Percentiles rank a stretch among this genome's conserved stretches.
phyloP scores from a whole-genome alignment of 192 early-diverging fungal genomes.

The Dimargaris verticillata region DNA sequence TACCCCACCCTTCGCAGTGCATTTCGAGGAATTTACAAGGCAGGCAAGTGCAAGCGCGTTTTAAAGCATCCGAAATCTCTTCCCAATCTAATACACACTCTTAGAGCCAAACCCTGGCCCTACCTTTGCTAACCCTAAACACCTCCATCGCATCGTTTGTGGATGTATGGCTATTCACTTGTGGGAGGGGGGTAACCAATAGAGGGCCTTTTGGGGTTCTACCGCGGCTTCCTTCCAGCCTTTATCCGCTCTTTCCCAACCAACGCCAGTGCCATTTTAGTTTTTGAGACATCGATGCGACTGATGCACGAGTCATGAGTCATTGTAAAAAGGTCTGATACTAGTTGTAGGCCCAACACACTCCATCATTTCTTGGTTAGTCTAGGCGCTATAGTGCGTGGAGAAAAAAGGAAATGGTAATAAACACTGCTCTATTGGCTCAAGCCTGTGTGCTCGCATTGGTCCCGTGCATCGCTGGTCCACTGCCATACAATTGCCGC shows the following conservation, averaged over 20 bases:
- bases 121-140: background rate
- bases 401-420: too few species aligned
- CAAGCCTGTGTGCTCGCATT: too few species aligned
- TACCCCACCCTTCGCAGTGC: constrained; percentile 41
- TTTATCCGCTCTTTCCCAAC: constrained; percentile 88
- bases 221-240: constrained; percentile 76
- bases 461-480: too few species aligned
- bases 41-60: constrained; percentile 15
- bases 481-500: too few species aligned
- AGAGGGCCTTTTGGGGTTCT: constrained; percentile 73
- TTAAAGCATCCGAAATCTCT: too few species aligned
- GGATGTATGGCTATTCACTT: constrained; percentile 21
- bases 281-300: constrained; percentile 61
- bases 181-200: constrained; percentile 19
- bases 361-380: too few species aligned
- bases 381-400: too few species aligned
- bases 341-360: too few species aligned
- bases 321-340: background rate
- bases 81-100: too few species aligned
- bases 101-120: too few species aligned
- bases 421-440: too few species aligned
- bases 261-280: constrained; percentile 84
- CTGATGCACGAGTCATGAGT: constrained; percentile 15
- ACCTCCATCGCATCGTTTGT: constrained; percentile 5
- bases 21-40: constrained; percentile 35